These are phyloP conservation scores for Backusella luteola DNA, from an alignment of 192 early-diverging fungal genomes.

Conservation along the genomic window DNA sequence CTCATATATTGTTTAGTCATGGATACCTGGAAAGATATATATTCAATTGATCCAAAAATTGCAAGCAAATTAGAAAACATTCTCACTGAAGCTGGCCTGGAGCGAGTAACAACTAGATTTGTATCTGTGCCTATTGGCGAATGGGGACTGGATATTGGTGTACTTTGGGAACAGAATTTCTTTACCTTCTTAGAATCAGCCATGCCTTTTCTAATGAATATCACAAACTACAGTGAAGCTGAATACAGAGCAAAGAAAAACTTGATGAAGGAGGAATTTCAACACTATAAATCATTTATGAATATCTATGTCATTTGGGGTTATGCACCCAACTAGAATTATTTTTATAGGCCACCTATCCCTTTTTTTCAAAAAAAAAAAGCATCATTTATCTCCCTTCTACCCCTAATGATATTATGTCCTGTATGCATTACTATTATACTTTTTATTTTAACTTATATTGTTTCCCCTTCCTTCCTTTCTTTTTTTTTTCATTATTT, in stretches of 20 bases:
- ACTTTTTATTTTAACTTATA: not conserved
- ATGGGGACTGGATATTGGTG: constrained; percentile 25
- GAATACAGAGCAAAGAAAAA: not conserved
- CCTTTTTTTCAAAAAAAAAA: not conserved
- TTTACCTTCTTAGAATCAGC: not conserved
- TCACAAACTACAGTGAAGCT: not conserved
- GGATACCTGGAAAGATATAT: not conserved
- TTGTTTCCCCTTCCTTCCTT: not conserved
- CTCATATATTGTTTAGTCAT: not conserved
- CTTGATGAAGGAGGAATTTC: not conserved
- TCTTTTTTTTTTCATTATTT: not conserved
- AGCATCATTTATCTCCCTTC: not conserved
- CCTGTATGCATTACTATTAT: not conserved
- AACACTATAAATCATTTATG: not conserved
- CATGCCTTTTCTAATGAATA: not conserved
- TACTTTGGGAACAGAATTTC: constrained; percentile 15
- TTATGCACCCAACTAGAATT: not conserved
- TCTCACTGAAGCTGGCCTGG: constrained; percentile 10
- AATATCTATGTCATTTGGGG: constrained; percentile 10
- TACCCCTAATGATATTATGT: not conserved
- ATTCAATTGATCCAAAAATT: constrained; percentile 6
- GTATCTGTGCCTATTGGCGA: constrained; percentile 19
- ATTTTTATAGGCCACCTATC: not conserved
- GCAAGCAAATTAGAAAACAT: constrained; percentile 1
- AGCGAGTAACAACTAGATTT: not conserved